These are phyloP conservation scores for Apiospora sp. DNA, from an alignment of 2,329 filamentous ascomycete genomes.

Conservation along the genomic window DNA sequence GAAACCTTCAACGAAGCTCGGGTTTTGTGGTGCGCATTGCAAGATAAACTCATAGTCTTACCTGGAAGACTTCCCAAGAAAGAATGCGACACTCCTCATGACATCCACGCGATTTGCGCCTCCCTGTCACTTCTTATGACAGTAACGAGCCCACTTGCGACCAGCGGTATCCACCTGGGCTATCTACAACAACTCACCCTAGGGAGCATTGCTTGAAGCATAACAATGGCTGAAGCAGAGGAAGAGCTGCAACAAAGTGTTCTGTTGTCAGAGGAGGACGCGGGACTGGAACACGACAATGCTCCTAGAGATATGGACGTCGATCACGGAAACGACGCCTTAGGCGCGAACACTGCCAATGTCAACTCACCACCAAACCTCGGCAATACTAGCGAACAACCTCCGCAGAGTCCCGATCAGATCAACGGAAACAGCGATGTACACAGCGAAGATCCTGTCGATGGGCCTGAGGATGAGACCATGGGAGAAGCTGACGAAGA, in stretches of 20 bases:
- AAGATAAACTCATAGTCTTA: neutral
- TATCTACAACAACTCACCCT: neutral
- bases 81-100: slow-evolving; percentile 26
- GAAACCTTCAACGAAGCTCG: slow-evolving; percentile 3
- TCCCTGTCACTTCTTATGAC: slow-evolving; percentile 5
- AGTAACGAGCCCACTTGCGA: slow-evolving; percentile 15
- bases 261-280: slow-evolving; percentile 57
- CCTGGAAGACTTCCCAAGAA: neutral
- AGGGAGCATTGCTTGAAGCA: neutral
- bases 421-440: neutral
- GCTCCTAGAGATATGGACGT: slow-evolving; percentile 40
- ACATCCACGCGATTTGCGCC: slow-evolving; percentile 25
- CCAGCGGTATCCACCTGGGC: slow-evolving; percentile 14
- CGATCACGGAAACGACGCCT: slow-evolving; percentile 32
- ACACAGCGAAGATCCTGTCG: slow-evolving; percentile 1
- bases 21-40: neutral
- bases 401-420: neutral
- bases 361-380: slow-evolving; percentile 13
- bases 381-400: slow-evolving; percentile 11
- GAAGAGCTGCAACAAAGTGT: slow-evolving; percentile 66
- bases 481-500: slow-evolving; percentile 35
- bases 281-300: slow-evolving; percentile 49
- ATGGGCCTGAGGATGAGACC: slow-evolving; percentile 34
- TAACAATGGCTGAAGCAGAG: slow-evolving; percentile 58
- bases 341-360: slow-evolving; percentile 14